phyloP scores from a whole-genome alignment of 176 grass and related monocot species.

The Triticum turgidum region DNA sequence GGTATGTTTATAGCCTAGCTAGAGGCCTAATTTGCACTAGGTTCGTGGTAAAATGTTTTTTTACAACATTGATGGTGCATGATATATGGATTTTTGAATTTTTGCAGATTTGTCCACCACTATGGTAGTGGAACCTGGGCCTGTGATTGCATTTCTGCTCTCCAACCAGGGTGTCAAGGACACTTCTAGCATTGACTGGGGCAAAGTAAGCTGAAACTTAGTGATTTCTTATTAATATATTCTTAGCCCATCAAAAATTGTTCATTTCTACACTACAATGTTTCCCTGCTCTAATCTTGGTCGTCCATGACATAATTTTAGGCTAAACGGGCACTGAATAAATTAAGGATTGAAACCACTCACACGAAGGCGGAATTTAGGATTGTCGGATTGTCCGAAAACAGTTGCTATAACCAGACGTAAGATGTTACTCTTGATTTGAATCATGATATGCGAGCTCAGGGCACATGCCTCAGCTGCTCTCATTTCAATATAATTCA shows the following conservation, averaged over 20 bases:
- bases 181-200: not conserved
- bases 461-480: not conserved
- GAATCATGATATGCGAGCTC: not conserved
- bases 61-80: not conserved
- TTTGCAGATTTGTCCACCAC: constrained; percentile 32
- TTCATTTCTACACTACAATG: not conserved
- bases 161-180: constrained; percentile 18
- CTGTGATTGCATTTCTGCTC: constrained; percentile 25
- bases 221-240: not conserved
- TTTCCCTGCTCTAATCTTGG: not conserved
- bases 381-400: not conserved
- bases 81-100: not conserved
- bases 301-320: not conserved
- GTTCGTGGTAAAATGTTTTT: not conserved
- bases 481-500: not conserved
- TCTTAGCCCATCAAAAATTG: not conserved
- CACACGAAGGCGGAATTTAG: constrained; percentile 20
- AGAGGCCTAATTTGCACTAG: not conserved
- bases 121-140: constrained; percentile 15
- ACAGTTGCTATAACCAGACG: constrained; percentile 19
- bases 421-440: not conserved
- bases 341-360: constrained; percentile 10
- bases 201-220: constrained; percentile 3
- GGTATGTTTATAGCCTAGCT: constrained; percentile 8
- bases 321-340: constrained; percentile 5